These are phyloP conservation scores for Nicotiana benthamiana DNA, from an alignment of 257 asterid species.

Conservation along the genomic window DNA sequence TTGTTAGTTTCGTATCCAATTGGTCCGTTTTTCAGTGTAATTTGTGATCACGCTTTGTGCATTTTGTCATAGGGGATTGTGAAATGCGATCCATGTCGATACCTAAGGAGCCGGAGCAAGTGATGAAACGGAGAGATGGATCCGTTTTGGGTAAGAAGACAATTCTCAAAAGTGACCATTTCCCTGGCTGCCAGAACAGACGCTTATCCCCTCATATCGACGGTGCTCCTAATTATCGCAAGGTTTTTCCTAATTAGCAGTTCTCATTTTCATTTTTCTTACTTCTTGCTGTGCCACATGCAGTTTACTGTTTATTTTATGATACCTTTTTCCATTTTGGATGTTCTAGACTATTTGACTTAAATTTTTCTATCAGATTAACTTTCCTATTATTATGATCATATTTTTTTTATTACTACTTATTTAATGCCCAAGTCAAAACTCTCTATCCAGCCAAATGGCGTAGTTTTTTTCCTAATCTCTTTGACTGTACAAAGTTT, in stretches of 20 bases:
- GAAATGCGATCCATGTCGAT: slow-evolving; percentile 40
- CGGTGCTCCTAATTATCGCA: slow-evolving; percentile 97
- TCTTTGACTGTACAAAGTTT: background rate
- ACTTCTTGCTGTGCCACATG: background rate
- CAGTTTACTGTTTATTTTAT: background rate
- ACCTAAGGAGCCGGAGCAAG: slow-evolving; percentile 87
- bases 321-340: too few species aligned
- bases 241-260: slow-evolving; percentile 32
- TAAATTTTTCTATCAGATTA: background rate
- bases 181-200: slow-evolving; percentile 97
- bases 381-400: background rate
- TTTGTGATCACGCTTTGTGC: background rate
- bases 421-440: background rate
- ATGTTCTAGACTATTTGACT: background rate
- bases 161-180: slow-evolving; percentile 97
- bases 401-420: background rate
- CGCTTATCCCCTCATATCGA: slow-evolving; percentile 78
- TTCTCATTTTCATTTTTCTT: background rate
- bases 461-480: background rate
- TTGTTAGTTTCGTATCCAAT: background rate
- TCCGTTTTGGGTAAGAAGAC: slow-evolving; percentile 95
- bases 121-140: slow-evolving; percentile 84
- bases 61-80: background rate
- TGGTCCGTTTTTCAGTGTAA: background rate
- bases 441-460: background rate